Conservation (phyloP, 805 yeast genomes). For the Cyberlindnera nakhonratchasimensis region DNA sequence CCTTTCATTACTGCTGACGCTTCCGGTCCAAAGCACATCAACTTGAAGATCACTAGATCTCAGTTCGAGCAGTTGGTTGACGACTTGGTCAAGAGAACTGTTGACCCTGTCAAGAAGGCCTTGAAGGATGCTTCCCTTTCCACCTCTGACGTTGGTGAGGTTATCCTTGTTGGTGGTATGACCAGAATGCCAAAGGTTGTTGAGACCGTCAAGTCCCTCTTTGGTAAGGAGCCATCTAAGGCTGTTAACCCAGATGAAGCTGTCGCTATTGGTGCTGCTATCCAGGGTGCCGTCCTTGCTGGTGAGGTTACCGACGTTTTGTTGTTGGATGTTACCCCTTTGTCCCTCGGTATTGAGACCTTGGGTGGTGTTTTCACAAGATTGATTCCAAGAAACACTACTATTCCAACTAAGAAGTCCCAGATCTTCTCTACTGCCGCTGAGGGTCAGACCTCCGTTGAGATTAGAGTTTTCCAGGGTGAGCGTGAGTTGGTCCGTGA, state of each 20-base stretch:
- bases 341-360: constrained; percentile 77
- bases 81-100: constrained; percentile 61
- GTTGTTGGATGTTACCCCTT: constrained; percentile 75
- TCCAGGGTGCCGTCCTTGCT: constrained; percentile 81
- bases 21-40: constrained; percentile 57
- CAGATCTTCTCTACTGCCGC: constrained; percentile 78
- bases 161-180: constrained; percentile 84
- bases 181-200: constrained; percentile 84
- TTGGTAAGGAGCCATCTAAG: constrained; percentile 65
- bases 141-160: constrained; percentile 68
- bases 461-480: constrained; percentile 76
- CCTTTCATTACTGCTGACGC: constrained; percentile 58
- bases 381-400: constrained; percentile 69
- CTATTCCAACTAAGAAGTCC: constrained; percentile 71
- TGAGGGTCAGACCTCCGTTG: constrained; percentile 81
- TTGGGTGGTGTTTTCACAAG: constrained; percentile 80
- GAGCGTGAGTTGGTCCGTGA: constrained; percentile 77
- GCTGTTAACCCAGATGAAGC: constrained; percentile 87
- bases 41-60: constrained; percentile 56
- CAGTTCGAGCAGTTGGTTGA: constrained; percentile 68
- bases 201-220: constrained; percentile 56
- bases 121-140: constrained; percentile 68
- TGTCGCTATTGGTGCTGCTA: constrained; percentile 85
- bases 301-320: constrained; percentile 82
- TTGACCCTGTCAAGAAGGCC: constrained; percentile 74